Evolutionary conservation across 768 basidiomycete genomes (phyloP), one percentile per base, ranked within the genome.

Genomic region (Boletus sensibilis): DNA sequence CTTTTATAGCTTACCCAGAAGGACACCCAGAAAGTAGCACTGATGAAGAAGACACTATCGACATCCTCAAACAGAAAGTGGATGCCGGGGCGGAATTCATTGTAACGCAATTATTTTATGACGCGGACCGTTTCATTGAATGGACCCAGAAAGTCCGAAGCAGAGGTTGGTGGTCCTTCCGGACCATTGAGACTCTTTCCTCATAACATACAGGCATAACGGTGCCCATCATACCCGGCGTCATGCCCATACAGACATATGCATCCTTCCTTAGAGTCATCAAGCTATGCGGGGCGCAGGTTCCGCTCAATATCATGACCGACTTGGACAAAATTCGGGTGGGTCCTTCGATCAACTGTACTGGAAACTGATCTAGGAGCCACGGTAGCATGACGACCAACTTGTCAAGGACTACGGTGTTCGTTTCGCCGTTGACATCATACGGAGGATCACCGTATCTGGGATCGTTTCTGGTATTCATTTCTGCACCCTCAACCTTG

Each of bases 241-340:
- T 98, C 52, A 97, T 98, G 94, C 96, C 97, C 1, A 93, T 99
- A 53, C 97, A 98, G 68, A 98, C 92, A 23, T 96, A 94, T 69
- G 84, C 88, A 5, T 97, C 97, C 1, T 98, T 99, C 74, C 77
- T 89, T 43, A 86, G 97, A 44, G 78, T 98, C 64, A 91, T 88
- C 21, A 97, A 95, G 70, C 78, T 99, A 42, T 95, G 92, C 59
- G 89, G 90, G 18, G 84, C 87, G 4, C 78, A 78, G 21, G 86
- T 98, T 18, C 96, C 96, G 0, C 73, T 78, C 3, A 66, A 75
- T 12, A 76, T 96, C 47, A 78, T 87, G 73, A 66, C 78, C 2
- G 84, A 84, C 56, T 75, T 98, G 1, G 84, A 90, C 27, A 78
- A 79, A 1, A 91, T 98, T 60, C 83, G 85, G 62, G 95, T 94